A percentile compares a stretch with the other conserved stretches of the same genome.
Conservation (phyloP, 306 rosid species). For the Prosopis cineraria region DNA sequence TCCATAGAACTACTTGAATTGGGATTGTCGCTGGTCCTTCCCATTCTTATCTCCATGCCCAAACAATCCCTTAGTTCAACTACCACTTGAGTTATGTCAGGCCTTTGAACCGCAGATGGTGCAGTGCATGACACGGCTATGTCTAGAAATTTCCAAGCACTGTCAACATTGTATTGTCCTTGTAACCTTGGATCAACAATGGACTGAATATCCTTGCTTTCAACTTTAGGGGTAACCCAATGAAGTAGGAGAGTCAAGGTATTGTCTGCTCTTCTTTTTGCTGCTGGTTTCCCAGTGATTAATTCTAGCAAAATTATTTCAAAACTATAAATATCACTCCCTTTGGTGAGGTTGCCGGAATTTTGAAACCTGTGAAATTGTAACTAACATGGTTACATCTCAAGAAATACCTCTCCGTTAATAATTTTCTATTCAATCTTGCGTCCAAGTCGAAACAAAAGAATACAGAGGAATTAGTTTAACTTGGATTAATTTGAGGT, state of each 20-base stretch:
- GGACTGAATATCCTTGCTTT: slow-evolving; percentile 33
- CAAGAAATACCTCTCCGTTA: too few relatives aligned
- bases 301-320: slow-evolving; percentile 47
- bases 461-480: too few relatives aligned
- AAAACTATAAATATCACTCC: slow-evolving; percentile 36
- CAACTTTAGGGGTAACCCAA: slow-evolving; percentile 36
- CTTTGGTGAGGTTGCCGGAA: too few relatives aligned
- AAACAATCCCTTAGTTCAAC: not conserved
- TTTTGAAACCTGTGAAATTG: too few relatives aligned
- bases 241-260: slow-evolving; percentile 18
- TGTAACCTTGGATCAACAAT: not conserved
- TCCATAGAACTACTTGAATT: too few relatives aligned
- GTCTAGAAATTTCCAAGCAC: not conserved
- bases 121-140: not conserved
- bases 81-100: not conserved
- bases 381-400: too few relatives aligned
- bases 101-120: not conserved
- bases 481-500: too few relatives aligned
- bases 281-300: slow-evolving; percentile 34
- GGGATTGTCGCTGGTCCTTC: too few relatives aligned
- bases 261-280: not conserved
- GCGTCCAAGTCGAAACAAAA: too few relatives aligned
- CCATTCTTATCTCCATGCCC: too few relatives aligned
- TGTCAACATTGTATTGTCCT: not conserved
- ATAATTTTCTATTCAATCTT: too few relatives aligned